Evolutionary conservation across 768 basidiomycete species (phyloP).

Genomic region (Omphalotus guepiniiformis): DNA sequence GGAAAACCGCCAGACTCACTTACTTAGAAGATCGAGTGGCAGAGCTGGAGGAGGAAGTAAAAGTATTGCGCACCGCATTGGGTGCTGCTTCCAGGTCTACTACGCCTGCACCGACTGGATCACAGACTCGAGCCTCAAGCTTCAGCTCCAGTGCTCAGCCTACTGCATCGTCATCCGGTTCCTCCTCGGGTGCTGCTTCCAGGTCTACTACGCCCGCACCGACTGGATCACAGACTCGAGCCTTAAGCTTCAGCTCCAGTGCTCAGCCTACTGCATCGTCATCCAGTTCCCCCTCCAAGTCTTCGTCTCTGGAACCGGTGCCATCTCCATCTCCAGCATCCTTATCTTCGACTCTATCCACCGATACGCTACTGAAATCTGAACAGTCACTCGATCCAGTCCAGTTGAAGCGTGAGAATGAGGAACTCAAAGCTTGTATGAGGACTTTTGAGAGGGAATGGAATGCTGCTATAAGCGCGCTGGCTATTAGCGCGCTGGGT

Average conservation of each 20-base stretch:
- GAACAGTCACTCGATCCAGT: neutral
- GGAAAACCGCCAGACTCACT: constrained; percentile 4
- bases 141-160: neutral
- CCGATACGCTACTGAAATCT: constrained; percentile 1
- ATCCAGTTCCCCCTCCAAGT: constrained; percentile 4
- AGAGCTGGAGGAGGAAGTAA: constrained; percentile 6
- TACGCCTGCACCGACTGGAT: no score
- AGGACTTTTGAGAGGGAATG: constrained; percentile 2
- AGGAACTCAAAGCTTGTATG: constrained; percentile 3
- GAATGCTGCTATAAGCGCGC: constrained; percentile 2
- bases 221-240: no score
- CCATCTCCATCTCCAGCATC: constrained; percentile 7
- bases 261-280: neutral
- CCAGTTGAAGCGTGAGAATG: constrained; percentile 3
- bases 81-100: no score
- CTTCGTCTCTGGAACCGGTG: constrained; percentile 1
- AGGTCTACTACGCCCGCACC: constrained; percentile 1
- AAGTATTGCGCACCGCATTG: neutral
- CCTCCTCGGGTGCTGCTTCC: no score
- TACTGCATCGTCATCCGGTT: neutral
- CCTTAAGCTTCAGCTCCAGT: neutral
- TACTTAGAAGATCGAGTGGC: constrained; percentile 5
- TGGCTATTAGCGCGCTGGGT: no score
- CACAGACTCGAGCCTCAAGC: no score
- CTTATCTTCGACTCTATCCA: constrained; percentile 1